phyloP scores from a whole-genome alignment of 495 filamentous ascomycete genomes.

The Parathielavia appendiculata region DNA sequence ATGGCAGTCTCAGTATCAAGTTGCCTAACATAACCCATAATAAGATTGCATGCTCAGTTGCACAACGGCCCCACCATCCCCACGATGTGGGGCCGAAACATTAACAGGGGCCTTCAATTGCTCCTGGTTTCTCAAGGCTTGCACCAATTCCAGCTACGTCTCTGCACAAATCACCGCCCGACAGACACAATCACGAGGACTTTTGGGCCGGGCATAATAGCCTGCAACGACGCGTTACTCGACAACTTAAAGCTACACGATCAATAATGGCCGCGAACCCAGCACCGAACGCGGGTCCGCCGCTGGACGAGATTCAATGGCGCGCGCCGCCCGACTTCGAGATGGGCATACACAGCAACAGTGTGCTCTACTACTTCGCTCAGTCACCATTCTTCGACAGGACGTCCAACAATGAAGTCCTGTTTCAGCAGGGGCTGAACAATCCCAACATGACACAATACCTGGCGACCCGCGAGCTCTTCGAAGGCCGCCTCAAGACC shows the following conservation, averaged over 20 bases:
- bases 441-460: slow-evolving; percentile 56
- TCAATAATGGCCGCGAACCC: slow-evolving; percentile 11
- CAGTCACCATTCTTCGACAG: slow-evolving; percentile 86
- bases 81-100: background rate
- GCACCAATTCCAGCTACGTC: no score
- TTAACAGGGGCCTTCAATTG: background rate
- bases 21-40: no score
- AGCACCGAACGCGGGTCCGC: slow-evolving; percentile 43
- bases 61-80: no score
- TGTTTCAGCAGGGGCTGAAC: slow-evolving; percentile 69
- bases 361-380: slow-evolving; percentile 85
- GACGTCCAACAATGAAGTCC: slow-evolving; percentile 78
- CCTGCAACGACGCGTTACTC: no score
- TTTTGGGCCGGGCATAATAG: no score
- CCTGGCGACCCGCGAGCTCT: slow-evolving; percentile 64
- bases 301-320: slow-evolving; percentile 78
- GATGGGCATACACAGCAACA: slow-evolving; percentile 54
- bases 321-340: slow-evolving; percentile 54
- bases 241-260: no score
- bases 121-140: no score
- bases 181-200: no score
- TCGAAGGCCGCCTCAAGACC: slow-evolving; percentile 68
- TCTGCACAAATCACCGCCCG: no score
- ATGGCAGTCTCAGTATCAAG: no score
- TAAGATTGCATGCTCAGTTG: no score